Evolutionary conservation across 768 basidiomycete species (phyloP), one percentile per base, ranked within the genome.

Genomic region (Suillus placidus): DNA sequence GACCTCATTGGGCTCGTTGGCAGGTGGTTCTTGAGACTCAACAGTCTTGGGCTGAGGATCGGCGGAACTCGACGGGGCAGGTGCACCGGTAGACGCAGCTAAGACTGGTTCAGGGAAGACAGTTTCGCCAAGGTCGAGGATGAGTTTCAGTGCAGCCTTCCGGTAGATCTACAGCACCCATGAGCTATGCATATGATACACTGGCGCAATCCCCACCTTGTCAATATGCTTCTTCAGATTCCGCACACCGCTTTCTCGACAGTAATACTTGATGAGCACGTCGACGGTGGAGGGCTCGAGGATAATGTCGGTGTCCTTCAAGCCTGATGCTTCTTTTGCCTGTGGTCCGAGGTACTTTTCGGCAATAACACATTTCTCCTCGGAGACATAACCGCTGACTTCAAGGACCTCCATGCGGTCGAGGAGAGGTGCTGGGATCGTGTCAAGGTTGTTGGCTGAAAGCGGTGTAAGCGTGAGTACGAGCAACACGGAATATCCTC

Each of bases 221-320:
- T 99, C 97, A 63, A 99, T 97, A 72, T 96, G 93, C 80, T 99
- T 99, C 88, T 99, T 99, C 75, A 99, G 73, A 73, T 95, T 95
- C 58, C 97, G 83, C 37, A 99, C 97, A 52, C 97, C 97, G 71
- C 94, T 97, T 81, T 99, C 97, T 30, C 97, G 86, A 75, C 94
- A 96, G 77, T 99, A 99, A 77, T 95, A 98, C 75, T 96, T 92
- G 80, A 99, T 99, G 61, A 99, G 83, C 13, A 87, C 80, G 70
- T 96, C 94, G 54, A 99, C 89, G 0, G 95, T 87, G 12, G 85
- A 82, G 7, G 86, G 83, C 23, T 93, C 89, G 18, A 99, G 80
- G 62, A 84, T 77, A 4, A 99, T 92, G 74, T 97, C 92, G 1
- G 92, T 93, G 20, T 87, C 84, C 74, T 90, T 90, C 34, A 99